Base-by-base conservation (phyloP, 139 green algal species). In the Medakamo hakoo region DNA sequence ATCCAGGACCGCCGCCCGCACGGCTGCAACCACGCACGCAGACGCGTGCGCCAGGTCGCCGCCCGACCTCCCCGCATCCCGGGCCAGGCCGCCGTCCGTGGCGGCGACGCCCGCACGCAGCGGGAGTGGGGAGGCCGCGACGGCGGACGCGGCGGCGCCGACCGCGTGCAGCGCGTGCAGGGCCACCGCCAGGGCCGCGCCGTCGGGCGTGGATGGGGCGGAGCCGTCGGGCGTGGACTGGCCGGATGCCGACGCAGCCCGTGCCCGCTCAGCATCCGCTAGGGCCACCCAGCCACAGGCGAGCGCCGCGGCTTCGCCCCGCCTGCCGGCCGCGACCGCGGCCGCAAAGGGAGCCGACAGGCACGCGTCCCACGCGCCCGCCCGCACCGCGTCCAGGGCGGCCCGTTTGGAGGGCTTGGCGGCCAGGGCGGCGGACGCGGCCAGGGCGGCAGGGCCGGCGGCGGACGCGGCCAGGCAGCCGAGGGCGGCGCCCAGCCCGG, bases 311-410 rank as follows among this genome's bases (percentile, higher is more conserved):
- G 63, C 67, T 16, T 60, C 49, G 18, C 64, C 29, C 3, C 69
- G 59, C 29, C 70, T 71, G 26, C 63, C 68, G 29, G 70, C 59
- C 52, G 73, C 61, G 1, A 77, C 72, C 2, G 75, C 81, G 4
- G 82, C 78, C 30, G 81, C 64, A 65, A 94, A 80, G 4, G 86
- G 86, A 29, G 60, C 40, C 20, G 73, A 67, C 58, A 91, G 63
- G 59, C 76, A 88, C 16, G 60, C 71, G 55, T 66, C 63, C 32
- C 69, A 52, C 32, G 55, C 69, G 30, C 65, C 66, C 0, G 40
- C 48, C 27, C 80, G 48, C 5, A 80, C 26, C 55, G 71, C 71
- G 63, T 88, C 79, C 30, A 82, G 73, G 23, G 74, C 66, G 28
- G 79, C 55, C 48, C 65, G 74, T 58, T 78, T 74, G 26, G 68